Conservation (phyloP, 768 basidiomycete species). For the Tylopilus rubrobrunneus region DNA sequence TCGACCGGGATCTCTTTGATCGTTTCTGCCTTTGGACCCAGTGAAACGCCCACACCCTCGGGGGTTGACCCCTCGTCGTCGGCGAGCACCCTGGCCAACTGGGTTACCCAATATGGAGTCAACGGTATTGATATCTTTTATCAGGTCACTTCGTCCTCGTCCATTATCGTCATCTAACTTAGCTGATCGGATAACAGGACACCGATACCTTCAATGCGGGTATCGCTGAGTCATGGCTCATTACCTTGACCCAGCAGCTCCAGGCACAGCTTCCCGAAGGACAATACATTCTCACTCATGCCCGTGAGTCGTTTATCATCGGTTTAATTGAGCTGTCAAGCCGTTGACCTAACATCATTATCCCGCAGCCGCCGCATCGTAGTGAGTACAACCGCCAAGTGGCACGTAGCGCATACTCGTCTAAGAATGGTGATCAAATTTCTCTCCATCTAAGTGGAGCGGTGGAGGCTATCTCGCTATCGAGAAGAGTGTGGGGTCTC, state of each 20-base stretch:
- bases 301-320: too few species aligned
- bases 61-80: too few species aligned
- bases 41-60: too few species aligned
- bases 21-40: too few species aligned
- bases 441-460: conserved; percentile 32
- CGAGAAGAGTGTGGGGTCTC: conserved; percentile 35
- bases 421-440: conserved; percentile 16
- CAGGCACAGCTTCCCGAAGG: too few species aligned
- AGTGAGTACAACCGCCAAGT: background rate
- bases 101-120: background rate
- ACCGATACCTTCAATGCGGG: conserved; percentile 45
- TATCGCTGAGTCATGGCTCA: too few species aligned
- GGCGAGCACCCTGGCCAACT: background rate
- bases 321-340: too few species aligned
- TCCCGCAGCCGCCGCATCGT: background rate
- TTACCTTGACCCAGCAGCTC: too few species aligned
- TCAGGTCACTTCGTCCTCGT: background rate
- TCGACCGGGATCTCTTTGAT: too few species aligned
- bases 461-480: conserved; percentile 41
- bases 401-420: background rate
- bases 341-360: background rate
- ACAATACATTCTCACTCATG: too few species aligned
- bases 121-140: background rate
- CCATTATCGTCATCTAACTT: background rate
- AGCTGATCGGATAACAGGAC: conserved; percentile 37